A percentile compares a stretch with the other conserved stretches of the same genome.
These are phyloP conservation scores for Bremia lactucae DNA, from an alignment of 352 stramenopile genomes.

Conservation along the genomic window DNA sequence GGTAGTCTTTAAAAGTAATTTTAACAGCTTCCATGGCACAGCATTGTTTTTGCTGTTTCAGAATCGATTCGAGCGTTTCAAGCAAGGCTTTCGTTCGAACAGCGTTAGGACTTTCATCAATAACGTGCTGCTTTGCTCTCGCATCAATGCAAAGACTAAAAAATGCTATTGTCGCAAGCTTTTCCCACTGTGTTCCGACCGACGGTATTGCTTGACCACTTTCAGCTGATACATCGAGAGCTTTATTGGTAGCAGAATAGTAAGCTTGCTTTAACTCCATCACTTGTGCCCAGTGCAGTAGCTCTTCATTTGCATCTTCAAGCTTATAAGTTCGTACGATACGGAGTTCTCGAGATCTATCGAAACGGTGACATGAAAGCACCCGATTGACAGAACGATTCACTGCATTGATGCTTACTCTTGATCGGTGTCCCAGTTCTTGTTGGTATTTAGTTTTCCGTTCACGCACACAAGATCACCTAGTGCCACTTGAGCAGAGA, in stretches of 20 bases:
- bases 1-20: conserved; percentile 17
- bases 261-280: conserved; percentile 30
- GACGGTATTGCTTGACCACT: background rate
- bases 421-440: conserved; percentile 22
- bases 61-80: conserved; percentile 23
- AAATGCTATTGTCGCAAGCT: conserved; percentile 29
- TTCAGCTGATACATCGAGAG: background rate
- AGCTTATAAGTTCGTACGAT: conserved; percentile 37
- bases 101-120: conserved; percentile 8
- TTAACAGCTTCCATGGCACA: background rate
- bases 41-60: conserved; percentile 18
- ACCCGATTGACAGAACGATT: background rate
- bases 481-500: conserved; percentile 12
- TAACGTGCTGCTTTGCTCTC: conserved; percentile 19
- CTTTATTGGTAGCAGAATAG: conserved; percentile 21
- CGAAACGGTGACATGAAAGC: background rate
- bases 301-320: conserved; percentile 61
- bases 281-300: conserved; percentile 57
- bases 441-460: conserved; percentile 62
- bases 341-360: conserved; percentile 44
- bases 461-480: conserved; percentile 66
- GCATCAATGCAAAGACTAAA: conserved; percentile 26
- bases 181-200: conserved; percentile 24
- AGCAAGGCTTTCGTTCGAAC: conserved; percentile 25
- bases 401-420: conserved; percentile 4